A percentile compares a stretch with the other conserved stretches of the same genome.
Evolutionary conservation across 2,329 filamentous ascomycete species (phyloP).

Genomic region (Aspergillus eucalypticola): DNA sequence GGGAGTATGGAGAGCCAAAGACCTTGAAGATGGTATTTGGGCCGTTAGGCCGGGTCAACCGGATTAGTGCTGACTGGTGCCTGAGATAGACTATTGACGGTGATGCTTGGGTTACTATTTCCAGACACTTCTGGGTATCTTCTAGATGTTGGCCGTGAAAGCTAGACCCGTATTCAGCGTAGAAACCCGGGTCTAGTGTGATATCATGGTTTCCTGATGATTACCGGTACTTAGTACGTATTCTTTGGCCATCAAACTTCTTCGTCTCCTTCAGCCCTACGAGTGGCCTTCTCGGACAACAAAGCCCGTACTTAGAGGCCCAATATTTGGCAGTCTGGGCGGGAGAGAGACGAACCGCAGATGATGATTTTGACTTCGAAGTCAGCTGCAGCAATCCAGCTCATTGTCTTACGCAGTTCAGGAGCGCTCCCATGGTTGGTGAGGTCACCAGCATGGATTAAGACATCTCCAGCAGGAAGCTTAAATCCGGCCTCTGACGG

Average conservation of each 20-base stretch:
- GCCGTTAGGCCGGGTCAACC: slow-evolving; percentile 46
- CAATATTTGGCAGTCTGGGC: background rate
- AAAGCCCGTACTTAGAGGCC: background rate
- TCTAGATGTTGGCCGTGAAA: slow-evolving; percentile 51
- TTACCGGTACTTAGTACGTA: background rate
- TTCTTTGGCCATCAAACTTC: background rate
- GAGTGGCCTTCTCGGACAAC: background rate
- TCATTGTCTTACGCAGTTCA: slow-evolving; percentile 54
- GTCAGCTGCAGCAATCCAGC: slow-evolving; percentile 55
- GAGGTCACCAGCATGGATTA: slow-evolving; percentile 61
- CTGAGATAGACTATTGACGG: slow-evolving; percentile 54
- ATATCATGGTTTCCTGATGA: slow-evolving; percentile 60
- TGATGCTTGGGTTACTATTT: slow-evolving; percentile 43
- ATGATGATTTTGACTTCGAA: slow-evolving; percentile 58
- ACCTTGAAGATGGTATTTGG: slow-evolving; percentile 54
- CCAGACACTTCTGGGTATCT: slow-evolving; percentile 46
- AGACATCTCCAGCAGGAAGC: slow-evolving; percentile 57
- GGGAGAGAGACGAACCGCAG: slow-evolving; percentile 47
- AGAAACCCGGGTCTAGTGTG: slow-evolving; percentile 54
- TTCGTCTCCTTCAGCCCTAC: background rate
- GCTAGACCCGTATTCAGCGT: slow-evolving; percentile 40
- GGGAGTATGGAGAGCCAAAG: slow-evolving; percentile 61
- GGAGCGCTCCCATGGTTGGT: slow-evolving; percentile 56
- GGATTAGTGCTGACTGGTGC: slow-evolving; percentile 49
- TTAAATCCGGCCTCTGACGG: slow-evolving; percentile 51